Percentiles rank a stretch among this genome's conserved stretches.
Conservation (phyloP, 495 filamentous ascomycete species). For the Penicillium bialowiezense region DNA sequence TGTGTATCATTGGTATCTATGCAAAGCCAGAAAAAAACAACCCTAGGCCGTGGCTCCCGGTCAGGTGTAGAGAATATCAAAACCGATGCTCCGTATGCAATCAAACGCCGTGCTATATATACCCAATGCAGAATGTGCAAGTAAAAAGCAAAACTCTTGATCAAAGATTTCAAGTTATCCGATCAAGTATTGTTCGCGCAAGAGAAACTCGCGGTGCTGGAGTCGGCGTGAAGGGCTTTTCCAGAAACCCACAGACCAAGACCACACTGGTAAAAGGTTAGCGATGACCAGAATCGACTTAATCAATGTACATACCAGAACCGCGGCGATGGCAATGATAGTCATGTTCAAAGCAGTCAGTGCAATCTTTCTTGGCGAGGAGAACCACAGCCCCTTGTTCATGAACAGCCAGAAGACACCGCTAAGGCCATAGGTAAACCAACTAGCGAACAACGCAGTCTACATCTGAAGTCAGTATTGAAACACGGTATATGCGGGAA, state of each 20-base stretch:
- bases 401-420: constrained; percentile 45
- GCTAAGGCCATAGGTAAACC: constrained; percentile 45
- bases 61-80: too few relatives aligned
- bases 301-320: constrained; percentile 26
- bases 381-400: constrained; percentile 31
- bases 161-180: background rate
- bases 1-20: background rate
- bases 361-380: constrained; percentile 28
- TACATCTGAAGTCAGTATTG: constrained; percentile 17
- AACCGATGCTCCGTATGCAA: background rate
- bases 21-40: background rate
- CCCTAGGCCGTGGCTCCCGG: too few relatives aligned
- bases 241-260: constrained; percentile 45
- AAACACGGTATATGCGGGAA: constrained; percentile 19
- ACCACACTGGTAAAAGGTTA: constrained; percentile 31
- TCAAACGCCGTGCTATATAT: background rate
- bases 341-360: constrained; percentile 30
- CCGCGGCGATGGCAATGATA: constrained; percentile 30
- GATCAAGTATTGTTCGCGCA: constrained; percentile 39
- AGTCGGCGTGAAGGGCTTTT: constrained; percentile 37
- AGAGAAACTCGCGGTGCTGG: constrained; percentile 38
- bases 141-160: background rate
- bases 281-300: background rate
- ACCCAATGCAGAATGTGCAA: background rate
- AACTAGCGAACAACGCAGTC: constrained; percentile 41